Conservation (phyloP, 306 rosid genomes). For the Castanea mollissima region DNA sequence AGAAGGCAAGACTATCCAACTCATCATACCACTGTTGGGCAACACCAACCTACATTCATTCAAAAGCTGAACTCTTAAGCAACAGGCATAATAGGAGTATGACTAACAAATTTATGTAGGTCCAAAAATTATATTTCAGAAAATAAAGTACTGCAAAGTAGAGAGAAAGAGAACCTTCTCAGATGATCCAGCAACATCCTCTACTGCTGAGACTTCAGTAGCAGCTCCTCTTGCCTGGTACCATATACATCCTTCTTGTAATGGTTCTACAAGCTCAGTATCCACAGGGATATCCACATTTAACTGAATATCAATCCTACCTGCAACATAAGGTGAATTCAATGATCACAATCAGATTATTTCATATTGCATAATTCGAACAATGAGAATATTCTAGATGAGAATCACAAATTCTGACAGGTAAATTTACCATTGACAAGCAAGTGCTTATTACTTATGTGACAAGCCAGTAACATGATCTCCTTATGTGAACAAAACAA, state of each 20-base stretch:
- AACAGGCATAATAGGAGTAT: constrained; percentile 23
- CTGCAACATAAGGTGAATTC: constrained; percentile 38
- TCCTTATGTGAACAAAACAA: no score
- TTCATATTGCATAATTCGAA: not conserved
- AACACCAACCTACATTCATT: constrained; percentile 54
- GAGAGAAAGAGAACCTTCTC: constrained; percentile 49
- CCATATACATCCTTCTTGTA: constrained; percentile 79
- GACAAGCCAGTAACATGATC: not conserved
- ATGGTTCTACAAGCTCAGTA: constrained; percentile 71
- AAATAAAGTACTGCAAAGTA: constrained; percentile 5
- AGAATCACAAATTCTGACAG: not conserved
- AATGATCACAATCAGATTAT: constrained; percentile 1
- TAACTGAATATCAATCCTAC: constrained; percentile 56
- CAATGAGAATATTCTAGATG: not conserved
- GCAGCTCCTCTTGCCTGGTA: constrained; percentile 84
- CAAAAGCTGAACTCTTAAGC: constrained; percentile 28
- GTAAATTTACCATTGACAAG: not conserved
- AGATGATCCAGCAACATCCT: constrained; percentile 42
- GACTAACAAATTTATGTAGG: not conserved
- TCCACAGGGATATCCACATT: constrained; percentile 58
- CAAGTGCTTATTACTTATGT: not conserved
- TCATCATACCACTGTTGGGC: constrained; percentile 90
- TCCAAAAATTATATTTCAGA: not conserved
- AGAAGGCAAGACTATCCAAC: constrained; percentile 63
- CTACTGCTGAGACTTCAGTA: constrained; percentile 47